Evolutionary conservation across 23 red algal genomes (phyloP).

Genomic region (Gracilaria domingensis): DNA sequence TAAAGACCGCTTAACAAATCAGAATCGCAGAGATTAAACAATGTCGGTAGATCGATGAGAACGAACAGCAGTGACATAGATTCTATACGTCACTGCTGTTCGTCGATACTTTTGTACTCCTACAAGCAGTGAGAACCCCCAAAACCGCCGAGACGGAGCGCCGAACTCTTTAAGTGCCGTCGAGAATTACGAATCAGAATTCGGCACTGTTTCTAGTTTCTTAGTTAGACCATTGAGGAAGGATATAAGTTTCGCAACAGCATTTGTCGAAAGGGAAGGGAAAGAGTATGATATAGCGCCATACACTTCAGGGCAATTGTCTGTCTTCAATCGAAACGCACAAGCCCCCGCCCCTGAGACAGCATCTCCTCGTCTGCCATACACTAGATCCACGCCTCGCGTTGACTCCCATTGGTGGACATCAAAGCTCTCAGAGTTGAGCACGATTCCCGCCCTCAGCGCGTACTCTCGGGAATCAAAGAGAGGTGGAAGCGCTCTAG

Average conservation of each 20-base stretch:
- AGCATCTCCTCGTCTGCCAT: constrained; percentile 40
- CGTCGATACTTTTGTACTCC: too few relatives aligned
- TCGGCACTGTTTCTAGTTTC: background rate
- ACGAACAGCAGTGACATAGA: too few relatives aligned
- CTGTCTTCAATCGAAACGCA: constrained; percentile 16
- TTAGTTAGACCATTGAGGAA: background rate
- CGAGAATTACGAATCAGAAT: background rate
- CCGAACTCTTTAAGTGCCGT: background rate
- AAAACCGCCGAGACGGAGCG: background rate
- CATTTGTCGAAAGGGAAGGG: constrained; percentile 56
- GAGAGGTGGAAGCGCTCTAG: constrained; percentile 13
- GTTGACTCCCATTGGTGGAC: constrained; percentile 59
- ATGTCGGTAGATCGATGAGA: too few relatives aligned
- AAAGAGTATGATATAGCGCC: constrained; percentile 32
- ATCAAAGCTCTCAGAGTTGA: constrained; percentile 5
- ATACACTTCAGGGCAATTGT: background rate
- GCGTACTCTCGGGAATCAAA: constrained; percentile 41
- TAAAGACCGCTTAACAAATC: too few relatives aligned
- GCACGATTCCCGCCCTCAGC: constrained; percentile 36
- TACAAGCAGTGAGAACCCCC: background rate
- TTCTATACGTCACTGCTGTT: too few relatives aligned
- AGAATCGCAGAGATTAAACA: too few relatives aligned
- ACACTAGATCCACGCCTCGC: constrained; percentile 41
- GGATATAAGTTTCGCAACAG: constrained; percentile 31
- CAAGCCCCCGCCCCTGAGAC: constrained; percentile 53